Percentiles rank a stretch among this genome's conserved stretches.
Conservation (phyloP, 2,329 filamentous ascomycete species). For the Aureobasidium sp. region DNA sequence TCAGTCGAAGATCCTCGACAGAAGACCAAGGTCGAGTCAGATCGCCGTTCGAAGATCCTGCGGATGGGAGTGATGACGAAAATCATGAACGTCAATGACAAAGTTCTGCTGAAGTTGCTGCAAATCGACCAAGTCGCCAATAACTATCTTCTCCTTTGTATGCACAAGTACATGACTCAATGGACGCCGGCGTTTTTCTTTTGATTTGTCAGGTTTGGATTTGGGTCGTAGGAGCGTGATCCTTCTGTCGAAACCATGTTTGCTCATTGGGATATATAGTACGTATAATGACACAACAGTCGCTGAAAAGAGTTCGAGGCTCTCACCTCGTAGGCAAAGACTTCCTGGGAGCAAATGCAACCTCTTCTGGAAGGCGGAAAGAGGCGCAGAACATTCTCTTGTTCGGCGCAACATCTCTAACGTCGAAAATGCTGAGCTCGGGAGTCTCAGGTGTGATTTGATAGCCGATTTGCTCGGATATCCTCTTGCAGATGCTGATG, state of each 20-base stretch:
- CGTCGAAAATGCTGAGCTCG: constrained; percentile 53
- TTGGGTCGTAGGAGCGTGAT: background rate
- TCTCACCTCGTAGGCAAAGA: background rate
- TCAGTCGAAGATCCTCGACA: background rate
- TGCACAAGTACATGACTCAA: background rate
- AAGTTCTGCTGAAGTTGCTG: background rate
- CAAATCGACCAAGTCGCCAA: too few relatives aligned
- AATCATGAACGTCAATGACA: background rate
- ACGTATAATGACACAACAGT: background rate
- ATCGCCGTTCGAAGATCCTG: constrained; percentile 9
- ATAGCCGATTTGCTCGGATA: constrained; percentile 55
- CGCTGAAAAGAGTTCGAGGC: background rate
- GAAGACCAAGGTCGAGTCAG: background rate
- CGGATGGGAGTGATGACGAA: background rate
- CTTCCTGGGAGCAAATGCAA: constrained; percentile 60
- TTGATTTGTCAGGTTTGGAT: background rate
- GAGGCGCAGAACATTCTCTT: constrained; percentile 97
- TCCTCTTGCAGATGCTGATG: constrained; percentile 57
- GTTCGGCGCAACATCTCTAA: constrained; percentile 82
- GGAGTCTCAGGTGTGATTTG: constrained; percentile 52
- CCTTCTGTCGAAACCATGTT: background rate
- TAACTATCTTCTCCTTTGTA: background rate
- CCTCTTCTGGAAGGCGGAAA: constrained; percentile 74
- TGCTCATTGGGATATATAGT: constrained; percentile 5
- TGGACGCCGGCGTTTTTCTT: too few relatives aligned